Evolutionary conservation across 441 rosid species (phyloP), one percentile per base, ranked within the genome.

Genomic region (Pelargonium myrrhifolium): DNA sequence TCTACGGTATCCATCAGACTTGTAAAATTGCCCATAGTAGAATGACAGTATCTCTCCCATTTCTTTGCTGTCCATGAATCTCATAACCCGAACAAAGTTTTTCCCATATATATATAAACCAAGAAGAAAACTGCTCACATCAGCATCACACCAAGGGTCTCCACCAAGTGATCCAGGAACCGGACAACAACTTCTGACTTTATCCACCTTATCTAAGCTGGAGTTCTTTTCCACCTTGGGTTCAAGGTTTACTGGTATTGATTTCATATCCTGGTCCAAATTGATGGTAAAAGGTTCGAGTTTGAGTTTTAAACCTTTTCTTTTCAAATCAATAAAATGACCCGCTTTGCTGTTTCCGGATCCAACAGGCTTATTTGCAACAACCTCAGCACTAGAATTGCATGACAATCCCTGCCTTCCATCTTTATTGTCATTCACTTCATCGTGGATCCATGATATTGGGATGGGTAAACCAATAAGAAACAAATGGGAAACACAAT

Each of bases 71-170:
- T 67, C 86, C 21, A 87, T 71, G 75, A 90, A 87, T 61, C 75
- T 75, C 74, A 78, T 80, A 58, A 88, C 75, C 73, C 68, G 83
- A 68, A 47, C 66, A 72, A 90, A 82, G 75, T 80, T 81, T 76
- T 90, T 90, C 65, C 93, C 86, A 28, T 85, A 88, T 42, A 89
- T 77, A 72, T 86, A 88, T 18, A 90, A 77, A 45, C 88, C 91
- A 79, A 88, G 91, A 69, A 86, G 81, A 72, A 90, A 87, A 72
- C 76, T 62, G 67, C 79, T 84, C 60, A 68, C 81, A 66, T 90
- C 88, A 55, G 68, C 68, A 58, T 80, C 85, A 12, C 66, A 78
- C 97, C 94, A 90, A 40, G 82, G 68, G 47, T 9, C 39, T 35
- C 47, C 76, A 55, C 65, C 42, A 1, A 67, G 62, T 56, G 61